Evolutionary conservation across 2,329 filamentous ascomycete species (phyloP), one percentile per base, ranked within the genome.

Genomic region (Colletotrichum gigasporum): DNA sequence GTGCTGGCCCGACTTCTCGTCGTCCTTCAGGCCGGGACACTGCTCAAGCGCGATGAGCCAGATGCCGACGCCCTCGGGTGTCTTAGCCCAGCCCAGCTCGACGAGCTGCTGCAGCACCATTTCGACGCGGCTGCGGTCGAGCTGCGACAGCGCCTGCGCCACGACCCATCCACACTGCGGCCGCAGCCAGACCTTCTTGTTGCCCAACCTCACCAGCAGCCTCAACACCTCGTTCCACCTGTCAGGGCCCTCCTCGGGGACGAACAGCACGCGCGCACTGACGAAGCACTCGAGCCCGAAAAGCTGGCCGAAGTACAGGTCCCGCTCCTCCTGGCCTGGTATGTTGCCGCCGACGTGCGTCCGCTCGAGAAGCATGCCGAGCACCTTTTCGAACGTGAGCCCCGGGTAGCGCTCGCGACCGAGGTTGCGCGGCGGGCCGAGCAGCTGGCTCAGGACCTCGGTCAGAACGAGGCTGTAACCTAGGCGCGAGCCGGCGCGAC

Each of bases 381-480:
- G 72, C 0, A 86, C 79, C 58, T 80, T 84, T 20, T 88, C 83
- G 68, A 90, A 90, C 0, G 82, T 83, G 56, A 89, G 72, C 9
- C 78, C 81, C 3, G 79, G 66, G 69, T 88, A 90, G 68, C 81
- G 84, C 6, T 79, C 74, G 28, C 77, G 71, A 9, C 78, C 76
- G 14, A 84, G 73, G 6, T 79, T 72, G 9, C 41, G 44, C 39
- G 81, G 77, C 12, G 80, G 70, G 2, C 87, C 87, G 71, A 91
- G 91, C 5, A 94, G 78, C 71, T 95, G 88, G 4, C 87, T 84
- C 44, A 97, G 75, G 8, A 96, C 80, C 76, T 97, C 94, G 0
- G 94, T 91, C 69, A 98, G 80, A 0, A 95, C 95, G 58, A 97
- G 84, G 56, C 93, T 97, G 75, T 97, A 97, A 3, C 96, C 96